These are phyloP conservation scores for Zea mays DNA, from an alignment of 176 grass and related monocot species.

Conservation along the genomic window DNA sequence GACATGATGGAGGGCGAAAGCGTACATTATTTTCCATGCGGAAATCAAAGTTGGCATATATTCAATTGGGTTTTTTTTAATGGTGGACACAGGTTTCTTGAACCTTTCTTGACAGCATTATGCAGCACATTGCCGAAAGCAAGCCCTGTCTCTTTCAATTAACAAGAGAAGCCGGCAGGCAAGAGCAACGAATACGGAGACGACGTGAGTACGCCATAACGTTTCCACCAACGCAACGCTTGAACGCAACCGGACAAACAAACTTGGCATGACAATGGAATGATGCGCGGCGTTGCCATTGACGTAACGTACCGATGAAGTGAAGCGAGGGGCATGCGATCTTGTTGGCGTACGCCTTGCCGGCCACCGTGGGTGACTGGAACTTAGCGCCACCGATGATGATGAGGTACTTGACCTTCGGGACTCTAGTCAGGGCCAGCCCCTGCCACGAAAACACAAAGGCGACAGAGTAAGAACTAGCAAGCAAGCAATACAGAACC, in stretches of 20 bases:
- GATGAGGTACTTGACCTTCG: constrained; percentile 70
- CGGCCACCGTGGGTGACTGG: constrained; percentile 37
- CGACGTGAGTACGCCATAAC: background rate
- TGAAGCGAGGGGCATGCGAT: constrained; percentile 73
- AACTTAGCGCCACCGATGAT: constrained; percentile 82
- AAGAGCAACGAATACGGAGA: too few species aligned
- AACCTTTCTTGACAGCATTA: background rate
- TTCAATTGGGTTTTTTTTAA: background rate
- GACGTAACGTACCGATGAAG: constrained; percentile 59
- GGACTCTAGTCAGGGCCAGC: constrained; percentile 70
- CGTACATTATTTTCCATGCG: background rate
- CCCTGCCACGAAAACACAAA: constrained; percentile 49
- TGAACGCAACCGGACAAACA: constrained; percentile 7
- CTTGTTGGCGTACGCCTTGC: constrained; percentile 66
- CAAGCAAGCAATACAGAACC: background rate
- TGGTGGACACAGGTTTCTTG: background rate
- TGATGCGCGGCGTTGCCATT: background rate
- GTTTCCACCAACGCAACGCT: background rate
- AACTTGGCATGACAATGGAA: background rate
- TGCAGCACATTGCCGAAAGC: background rate
- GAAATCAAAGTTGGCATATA: background rate
- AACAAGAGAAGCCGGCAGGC: too few species aligned
- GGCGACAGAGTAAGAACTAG: background rate
- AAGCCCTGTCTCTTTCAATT: too few species aligned
- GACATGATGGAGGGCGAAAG: background rate